Evolutionary conservation across 2,329 filamentous ascomycete genomes (phyloP), one percentile per base, ranked within the genome.

Genomic region (Sarocladiaceae sp.): DNA sequence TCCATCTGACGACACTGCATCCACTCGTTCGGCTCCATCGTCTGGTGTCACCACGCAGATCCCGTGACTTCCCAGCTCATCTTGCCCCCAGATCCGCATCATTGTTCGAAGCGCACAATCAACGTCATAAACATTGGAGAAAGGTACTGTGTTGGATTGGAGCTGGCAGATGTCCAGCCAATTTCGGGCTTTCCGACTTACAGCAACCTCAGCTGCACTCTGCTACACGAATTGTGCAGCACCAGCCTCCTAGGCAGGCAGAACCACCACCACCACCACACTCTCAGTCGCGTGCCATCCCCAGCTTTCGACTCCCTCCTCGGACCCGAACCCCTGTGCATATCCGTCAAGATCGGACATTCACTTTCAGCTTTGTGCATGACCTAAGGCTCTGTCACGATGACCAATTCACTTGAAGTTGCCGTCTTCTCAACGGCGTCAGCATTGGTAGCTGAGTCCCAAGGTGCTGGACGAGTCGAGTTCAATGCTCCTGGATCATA

Each of bases 401-500:
- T 37, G 47, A 8, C 31, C 8, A 12, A n/a, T 4, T 65, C 65
- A 15, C 71, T 82, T 17, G 80, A 83, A 59, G 68, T 82, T 39
- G 78, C 80, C 52, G 71, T 79, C 58, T 83, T 83, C 63, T 75
- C 75, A 36, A 61, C 70, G 22, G 54, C 56, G 12, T 66, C 69
- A 4, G 76, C 73, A 29, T 57, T 65, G 31, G 54, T 58, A 10
- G 75, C 77, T 8, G 64, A 72, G 37, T 50, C 55, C 22, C 62
- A 68, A n/a, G 77, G 76, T 28, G 77, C 73, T 48, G 63, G 67
- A 3, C 75, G 79, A 37, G 65, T 83, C 47, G 79, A 83, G 60
- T 69, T 83, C 58, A 83, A 82, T 60, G 72, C 71, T 3, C 59
- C 64, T 10, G 73, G 69, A 2, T 82, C 79, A 1, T 82, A 82